Base-by-base conservation (phyloP, 305 asterid species). In the Fraxinus platypoda region DNA sequence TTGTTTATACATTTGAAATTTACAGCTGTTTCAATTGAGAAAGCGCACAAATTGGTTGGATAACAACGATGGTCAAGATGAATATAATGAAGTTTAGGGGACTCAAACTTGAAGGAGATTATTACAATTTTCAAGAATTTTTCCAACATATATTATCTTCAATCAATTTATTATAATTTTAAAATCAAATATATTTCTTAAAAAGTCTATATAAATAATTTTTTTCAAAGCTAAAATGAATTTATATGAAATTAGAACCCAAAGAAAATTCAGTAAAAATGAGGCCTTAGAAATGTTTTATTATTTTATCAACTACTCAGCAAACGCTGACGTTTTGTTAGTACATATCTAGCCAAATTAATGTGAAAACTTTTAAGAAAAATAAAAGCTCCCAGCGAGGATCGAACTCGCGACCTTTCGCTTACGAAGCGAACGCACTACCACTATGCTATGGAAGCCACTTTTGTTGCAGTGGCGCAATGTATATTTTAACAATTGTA, bases 341-440 rank as follows among this genome's bases (percentile, higher is more conserved):
- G 68, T 19, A 0, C 25, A 19, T 8, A 7, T 7, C 4, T 57
- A 7, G 34, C 13, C 4, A 66, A 66, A 66, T 66, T 66, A 66
- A 12, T 28, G 34, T 66, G 35, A 26, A 62, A 26, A 66, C 33
- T 66, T 19, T 6, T 41, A 26, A 26, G 19, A 25, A 31, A 68
- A 70, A 70, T 17, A 31, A 28, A 0, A 94, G 97, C 97, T 91
- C 94, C 91, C 92, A 92, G 96, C 88, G 97, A 93, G 98, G 96
- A 93, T 94, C 97, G 97, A 93, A 93, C 97, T 93, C 98, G 87
- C 98, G 97, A 88, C 98, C 98, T 93, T 95, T 93, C 97, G 97
- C 99, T 95, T 95, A 95, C 97, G 97, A 95, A 95, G 97, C 97
- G 96, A 95, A 93, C 97, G 97, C 98, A 93, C 89, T 95, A 94